A percentile compares a stretch with the other conserved stretches of the same genome.
Evolutionary conservation across 805 yeast genomes (phyloP).

Genomic region (Saturnispora kantuleensis): DNA sequence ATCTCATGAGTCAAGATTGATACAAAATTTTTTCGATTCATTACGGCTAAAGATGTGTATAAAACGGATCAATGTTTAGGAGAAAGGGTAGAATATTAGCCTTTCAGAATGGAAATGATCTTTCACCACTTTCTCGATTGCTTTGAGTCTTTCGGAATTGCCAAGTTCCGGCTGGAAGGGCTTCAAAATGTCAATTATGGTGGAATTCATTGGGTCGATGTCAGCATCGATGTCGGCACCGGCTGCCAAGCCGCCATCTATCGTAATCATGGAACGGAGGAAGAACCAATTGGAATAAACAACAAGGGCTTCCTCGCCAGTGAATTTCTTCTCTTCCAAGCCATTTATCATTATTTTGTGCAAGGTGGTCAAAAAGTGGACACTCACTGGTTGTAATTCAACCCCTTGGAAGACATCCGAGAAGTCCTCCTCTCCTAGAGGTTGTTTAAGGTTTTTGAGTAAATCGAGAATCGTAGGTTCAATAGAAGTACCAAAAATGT

Average conservation of each 20-base stretch:
- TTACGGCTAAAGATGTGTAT: background rate
- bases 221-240: background rate
- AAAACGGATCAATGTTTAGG: background rate
- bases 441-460: constrained; percentile 10
- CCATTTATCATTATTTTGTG: background rate
- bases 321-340: background rate
- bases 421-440: constrained; percentile 16
- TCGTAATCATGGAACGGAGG: background rate
- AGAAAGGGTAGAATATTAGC: constrained; percentile 2
- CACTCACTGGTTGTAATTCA: background rate
- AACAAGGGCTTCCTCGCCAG: background rate
- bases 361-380: background rate
- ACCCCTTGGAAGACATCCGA: constrained; percentile 19
- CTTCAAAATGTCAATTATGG: background rate
- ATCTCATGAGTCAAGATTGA: background rate
- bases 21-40: background rate
- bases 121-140: background rate
- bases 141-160: background rate
- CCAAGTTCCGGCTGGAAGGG: background rate
- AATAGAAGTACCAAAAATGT: constrained; percentile 15
- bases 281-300: background rate
- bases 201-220: background rate
- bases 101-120: constrained; percentile 3
- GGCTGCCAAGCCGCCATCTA: background rate
- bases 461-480: constrained; percentile 17